Percentiles rank a stretch among this genome's conserved stretches.
These are phyloP conservation scores for Paecilomyces dactylethromorphus DNA, from an alignment of 2,329 filamentous ascomycete genomes.

Conservation along the genomic window DNA sequence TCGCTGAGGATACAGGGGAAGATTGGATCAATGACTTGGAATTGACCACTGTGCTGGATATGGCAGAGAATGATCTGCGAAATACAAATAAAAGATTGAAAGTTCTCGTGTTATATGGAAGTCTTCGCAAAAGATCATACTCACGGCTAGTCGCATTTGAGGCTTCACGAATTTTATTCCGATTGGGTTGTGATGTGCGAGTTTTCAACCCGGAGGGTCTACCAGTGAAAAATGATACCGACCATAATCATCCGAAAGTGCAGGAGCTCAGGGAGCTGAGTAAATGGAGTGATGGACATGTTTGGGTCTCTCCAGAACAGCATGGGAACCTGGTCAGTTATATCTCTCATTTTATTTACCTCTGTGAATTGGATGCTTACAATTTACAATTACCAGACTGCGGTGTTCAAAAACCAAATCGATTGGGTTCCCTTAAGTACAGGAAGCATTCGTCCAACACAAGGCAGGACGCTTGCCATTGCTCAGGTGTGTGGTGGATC, in stretches of 20 bases:
- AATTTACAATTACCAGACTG: slow-evolving; percentile 39
- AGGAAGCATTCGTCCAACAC: slow-evolving; percentile 58
- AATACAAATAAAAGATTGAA: slow-evolving; percentile 40
- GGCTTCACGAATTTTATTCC: slow-evolving; percentile 53
- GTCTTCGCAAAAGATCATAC: slow-evolving; percentile 51
- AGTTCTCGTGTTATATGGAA: slow-evolving; percentile 57
- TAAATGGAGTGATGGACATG: slow-evolving; percentile 59
- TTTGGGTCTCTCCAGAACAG: slow-evolving; percentile 62
- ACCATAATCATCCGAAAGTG: slow-evolving; percentile 54
- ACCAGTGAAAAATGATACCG: slow-evolving; percentile 57
- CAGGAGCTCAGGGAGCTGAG: slow-evolving; percentile 57
- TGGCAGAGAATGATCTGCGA: slow-evolving; percentile 45
- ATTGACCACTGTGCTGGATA: slow-evolving; percentile 45
- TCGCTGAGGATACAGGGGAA: slow-evolving; percentile 25
- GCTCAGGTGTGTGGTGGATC: slow-evolving; percentile 59
- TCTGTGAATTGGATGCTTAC: slow-evolving; percentile 4
- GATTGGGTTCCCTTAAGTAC: slow-evolving; percentile 62
- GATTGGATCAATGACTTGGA: slow-evolving; percentile 52
- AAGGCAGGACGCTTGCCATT: slow-evolving; percentile 58
- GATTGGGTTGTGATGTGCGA: slow-evolving; percentile 61
- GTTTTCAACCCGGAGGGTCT: slow-evolving; percentile 54
- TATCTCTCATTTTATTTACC: background rate
- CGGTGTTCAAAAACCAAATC: slow-evolving; percentile 64
- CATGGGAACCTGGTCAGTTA: slow-evolving; percentile 54
- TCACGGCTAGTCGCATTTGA: slow-evolving; percentile 56